Evolutionary conservation across 768 basidiomycete species (phyloP).

Genomic region (Leccinum sublutescens): DNA sequence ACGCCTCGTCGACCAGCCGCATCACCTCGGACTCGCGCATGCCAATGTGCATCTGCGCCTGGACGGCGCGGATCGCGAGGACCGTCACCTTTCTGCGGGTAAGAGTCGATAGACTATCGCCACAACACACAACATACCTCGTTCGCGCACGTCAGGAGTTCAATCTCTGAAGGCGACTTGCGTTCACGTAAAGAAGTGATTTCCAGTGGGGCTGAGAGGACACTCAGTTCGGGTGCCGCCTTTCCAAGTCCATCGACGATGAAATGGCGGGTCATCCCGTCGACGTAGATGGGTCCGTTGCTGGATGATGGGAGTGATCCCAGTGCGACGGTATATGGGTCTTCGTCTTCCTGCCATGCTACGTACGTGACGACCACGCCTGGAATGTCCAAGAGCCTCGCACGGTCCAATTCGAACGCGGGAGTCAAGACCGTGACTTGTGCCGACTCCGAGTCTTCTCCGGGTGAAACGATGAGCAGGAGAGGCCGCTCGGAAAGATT

Average conservation of each 20-base stretch:
- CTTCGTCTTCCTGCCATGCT: conserved; percentile 66
- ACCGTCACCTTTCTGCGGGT: conserved; percentile 63
- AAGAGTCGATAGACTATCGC: not conserved
- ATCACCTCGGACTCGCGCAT: conserved; percentile 74
- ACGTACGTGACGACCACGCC: conserved; percentile 43
- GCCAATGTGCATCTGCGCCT: conserved; percentile 60
- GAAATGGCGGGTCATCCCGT: conserved; percentile 59
- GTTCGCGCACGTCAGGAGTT: conserved; percentile 73
- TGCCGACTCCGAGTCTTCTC: conserved; percentile 36
- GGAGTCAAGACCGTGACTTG: conserved; percentile 69
- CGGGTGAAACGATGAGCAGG: conserved; percentile 60
- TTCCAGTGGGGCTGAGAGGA: conserved; percentile 51
- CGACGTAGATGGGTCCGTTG: conserved; percentile 51
- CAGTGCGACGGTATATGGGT: conserved; percentile 59
- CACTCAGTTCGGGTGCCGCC: conserved; percentile 37
- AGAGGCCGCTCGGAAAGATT: conserved; percentile 75
- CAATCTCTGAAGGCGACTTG: conserved; percentile 69
- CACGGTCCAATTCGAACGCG: conserved; percentile 71
- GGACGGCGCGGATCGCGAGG: conserved; percentile 66
- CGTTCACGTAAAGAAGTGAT: conserved; percentile 67
- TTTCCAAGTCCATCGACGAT: conserved; percentile 60
- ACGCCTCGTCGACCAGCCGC: conserved; percentile 53
- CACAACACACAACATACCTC: conserved; percentile 47
- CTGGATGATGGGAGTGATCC: conserved; percentile 25
- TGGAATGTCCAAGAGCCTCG: conserved; percentile 57